phyloP scores from a whole-genome alignment of 148 eudicot species.

The Hydrangea macrophylla region DNA sequence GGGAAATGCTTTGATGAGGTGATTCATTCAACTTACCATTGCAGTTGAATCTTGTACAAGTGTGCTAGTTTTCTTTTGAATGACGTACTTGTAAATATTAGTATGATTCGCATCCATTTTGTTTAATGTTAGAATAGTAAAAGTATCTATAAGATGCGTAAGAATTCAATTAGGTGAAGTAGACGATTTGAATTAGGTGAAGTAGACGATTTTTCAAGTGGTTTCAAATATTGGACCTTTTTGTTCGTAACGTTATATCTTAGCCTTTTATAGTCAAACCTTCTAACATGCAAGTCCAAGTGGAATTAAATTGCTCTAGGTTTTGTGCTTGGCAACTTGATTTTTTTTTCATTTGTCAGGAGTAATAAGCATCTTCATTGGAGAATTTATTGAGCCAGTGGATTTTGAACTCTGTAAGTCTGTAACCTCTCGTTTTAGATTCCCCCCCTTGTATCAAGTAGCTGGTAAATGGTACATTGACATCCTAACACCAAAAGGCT shows the following conservation, averaged over 20 bases:
- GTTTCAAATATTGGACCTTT: neutral
- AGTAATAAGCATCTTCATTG: neutral
- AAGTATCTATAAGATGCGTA: neutral
- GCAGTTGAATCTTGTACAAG: neutral
- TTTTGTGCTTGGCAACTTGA: neutral
- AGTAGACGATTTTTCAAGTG: neutral
- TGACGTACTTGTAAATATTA: neutral
- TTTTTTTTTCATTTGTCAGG: neutral
- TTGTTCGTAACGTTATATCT: neutral
- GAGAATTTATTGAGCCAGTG: neutral
- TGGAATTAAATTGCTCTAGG: neutral
- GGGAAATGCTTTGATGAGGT: conserved; percentile 86
- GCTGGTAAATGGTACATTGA: neutral
- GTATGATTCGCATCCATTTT: neutral
- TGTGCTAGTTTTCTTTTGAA: neutral
- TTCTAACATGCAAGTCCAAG: neutral
- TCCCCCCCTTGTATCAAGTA: neutral
- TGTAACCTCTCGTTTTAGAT: neutral
- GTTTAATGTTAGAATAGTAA: neutral
- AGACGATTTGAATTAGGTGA: neutral
- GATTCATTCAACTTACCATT: conserved; percentile 9
- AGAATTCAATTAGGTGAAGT: neutral
- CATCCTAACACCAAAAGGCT: neutral
- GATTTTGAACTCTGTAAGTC: neutral
- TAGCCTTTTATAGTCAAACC: neutral